These are phyloP conservation scores for Solanum corneliomulleri DNA, from an alignment of 257 asterid species.

Conservation along the genomic window DNA sequence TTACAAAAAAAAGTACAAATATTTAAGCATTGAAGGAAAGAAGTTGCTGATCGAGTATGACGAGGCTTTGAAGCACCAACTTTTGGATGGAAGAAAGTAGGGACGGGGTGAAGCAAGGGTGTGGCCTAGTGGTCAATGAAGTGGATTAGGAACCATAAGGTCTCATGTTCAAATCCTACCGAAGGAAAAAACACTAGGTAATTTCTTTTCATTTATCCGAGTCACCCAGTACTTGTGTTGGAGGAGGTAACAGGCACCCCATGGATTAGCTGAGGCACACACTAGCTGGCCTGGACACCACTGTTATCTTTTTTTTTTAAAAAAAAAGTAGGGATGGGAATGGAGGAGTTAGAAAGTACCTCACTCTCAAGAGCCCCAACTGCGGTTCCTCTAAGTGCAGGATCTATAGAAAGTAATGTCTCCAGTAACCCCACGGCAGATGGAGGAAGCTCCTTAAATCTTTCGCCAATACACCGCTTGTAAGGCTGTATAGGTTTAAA, in stretches of 20 bases:
- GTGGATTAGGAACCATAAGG: neutral
- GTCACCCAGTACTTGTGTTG: neutral
- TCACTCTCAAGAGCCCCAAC: slow-evolving; percentile 38
- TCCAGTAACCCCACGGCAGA: slow-evolving; percentile 28
- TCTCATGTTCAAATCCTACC: neutral
- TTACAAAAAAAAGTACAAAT: neutral
- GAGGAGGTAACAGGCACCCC: neutral
- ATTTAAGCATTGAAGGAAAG: neutral
- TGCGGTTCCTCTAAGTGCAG: slow-evolving; percentile 41
- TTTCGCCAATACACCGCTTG: slow-evolving; percentile 28
- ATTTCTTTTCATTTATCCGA: neutral
- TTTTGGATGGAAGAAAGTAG: neutral
- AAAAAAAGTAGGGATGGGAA: neutral
- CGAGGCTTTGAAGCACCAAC: neutral
- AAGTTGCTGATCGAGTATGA: neutral
- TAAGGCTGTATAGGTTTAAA: slow-evolving; percentile 44
- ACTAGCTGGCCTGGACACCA: neutral
- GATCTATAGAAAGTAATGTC: slow-evolving; percentile 42
- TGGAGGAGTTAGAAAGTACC: slow-evolving; percentile 11
- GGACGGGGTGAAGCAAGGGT: neutral
- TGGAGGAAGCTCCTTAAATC: slow-evolving; percentile 33
- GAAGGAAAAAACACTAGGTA: neutral
- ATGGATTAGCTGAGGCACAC: neutral
- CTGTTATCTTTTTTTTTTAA: neutral
- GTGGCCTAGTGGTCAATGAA: neutral